Evolutionary conservation across 1,139 yeast species (phyloP).

Genomic region (Petasospora fabianii): DNA sequence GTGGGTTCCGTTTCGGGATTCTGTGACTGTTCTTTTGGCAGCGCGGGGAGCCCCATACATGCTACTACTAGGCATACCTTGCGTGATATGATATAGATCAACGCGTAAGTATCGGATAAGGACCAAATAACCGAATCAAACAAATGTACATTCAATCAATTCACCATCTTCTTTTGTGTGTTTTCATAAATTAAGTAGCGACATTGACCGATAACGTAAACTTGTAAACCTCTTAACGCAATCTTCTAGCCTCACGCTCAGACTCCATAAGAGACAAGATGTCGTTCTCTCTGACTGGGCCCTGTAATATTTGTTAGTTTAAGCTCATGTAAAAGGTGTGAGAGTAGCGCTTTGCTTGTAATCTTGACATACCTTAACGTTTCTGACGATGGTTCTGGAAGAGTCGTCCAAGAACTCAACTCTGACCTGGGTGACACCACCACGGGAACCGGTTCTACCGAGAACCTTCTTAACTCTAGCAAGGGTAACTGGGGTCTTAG

Average conservation of each 20-base stretch:
- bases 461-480: constrained; percentile 99
- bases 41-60: neutral
- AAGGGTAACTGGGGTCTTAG: constrained; percentile 96
- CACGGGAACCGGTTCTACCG: constrained; percentile 99
- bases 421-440: constrained; percentile 99
- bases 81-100: neutral
- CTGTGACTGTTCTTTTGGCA: constrained; percentile 11
- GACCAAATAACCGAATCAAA: constrained; percentile 10
- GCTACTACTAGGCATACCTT: neutral
- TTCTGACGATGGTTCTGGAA: constrained; percentile 98
- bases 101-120: constrained; percentile 4
- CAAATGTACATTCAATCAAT: constrained; percentile 28
- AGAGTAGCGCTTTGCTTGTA: too few relatives aligned
- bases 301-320: constrained; percentile 32
- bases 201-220: constrained; percentile 6
- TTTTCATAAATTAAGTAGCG: constrained; percentile 8
- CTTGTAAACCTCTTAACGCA: constrained; percentile 38
- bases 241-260: constrained; percentile 92
- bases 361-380: constrained; percentile 55
- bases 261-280: constrained; percentile 99
- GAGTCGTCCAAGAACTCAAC: constrained; percentile 98
- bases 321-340: neutral
- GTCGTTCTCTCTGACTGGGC: constrained; percentile 99
- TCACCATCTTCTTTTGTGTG: constrained; percentile 7
- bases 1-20: constrained; percentile 3